These are phyloP conservation scores for Rosa rugosa DNA, from an alignment of 306 rosid species.

Conservation along the genomic window DNA sequence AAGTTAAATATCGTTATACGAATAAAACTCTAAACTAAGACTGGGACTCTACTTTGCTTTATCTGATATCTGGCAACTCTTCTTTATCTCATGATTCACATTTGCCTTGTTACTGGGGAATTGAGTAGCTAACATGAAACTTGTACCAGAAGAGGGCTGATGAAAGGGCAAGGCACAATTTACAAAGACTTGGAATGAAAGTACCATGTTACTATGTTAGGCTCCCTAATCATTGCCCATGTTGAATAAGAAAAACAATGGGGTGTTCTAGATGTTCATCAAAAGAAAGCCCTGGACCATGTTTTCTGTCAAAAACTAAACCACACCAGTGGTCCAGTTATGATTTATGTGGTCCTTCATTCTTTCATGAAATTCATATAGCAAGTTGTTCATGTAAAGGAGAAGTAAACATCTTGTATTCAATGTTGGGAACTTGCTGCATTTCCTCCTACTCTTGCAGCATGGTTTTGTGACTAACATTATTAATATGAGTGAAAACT, in stretches of 20 bases:
- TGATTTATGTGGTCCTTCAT: constrained; percentile 39
- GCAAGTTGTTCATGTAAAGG: background rate
- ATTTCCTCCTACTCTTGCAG: background rate
- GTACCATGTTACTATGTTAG: constrained; percentile 13
- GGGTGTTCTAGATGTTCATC: constrained; percentile 26
- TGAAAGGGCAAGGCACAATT: background rate
- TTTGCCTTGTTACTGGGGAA: background rate
- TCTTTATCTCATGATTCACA: background rate
- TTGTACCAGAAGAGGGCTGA: background rate
- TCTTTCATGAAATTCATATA: constrained; percentile 12
- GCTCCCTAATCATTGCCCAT: constrained; percentile 30
- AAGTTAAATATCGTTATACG: background rate
- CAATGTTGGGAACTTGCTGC: background rate
- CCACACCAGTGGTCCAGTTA: constrained; percentile 38
- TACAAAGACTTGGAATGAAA: background rate
- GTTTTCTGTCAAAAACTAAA: constrained; percentile 24
- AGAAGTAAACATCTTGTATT: background rate
- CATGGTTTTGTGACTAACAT: background rate
- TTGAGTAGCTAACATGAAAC: background rate
- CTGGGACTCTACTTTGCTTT: background rate
- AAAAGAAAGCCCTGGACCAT: constrained; percentile 45
- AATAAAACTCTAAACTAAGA: background rate
- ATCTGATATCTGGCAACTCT: background rate
- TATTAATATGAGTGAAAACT: background rate
- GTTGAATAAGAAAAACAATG: constrained; percentile 24